Evolutionary conservation across 2,329 filamentous ascomycete species (phyloP).

Genomic region (Hypoxylon sp.): DNA sequence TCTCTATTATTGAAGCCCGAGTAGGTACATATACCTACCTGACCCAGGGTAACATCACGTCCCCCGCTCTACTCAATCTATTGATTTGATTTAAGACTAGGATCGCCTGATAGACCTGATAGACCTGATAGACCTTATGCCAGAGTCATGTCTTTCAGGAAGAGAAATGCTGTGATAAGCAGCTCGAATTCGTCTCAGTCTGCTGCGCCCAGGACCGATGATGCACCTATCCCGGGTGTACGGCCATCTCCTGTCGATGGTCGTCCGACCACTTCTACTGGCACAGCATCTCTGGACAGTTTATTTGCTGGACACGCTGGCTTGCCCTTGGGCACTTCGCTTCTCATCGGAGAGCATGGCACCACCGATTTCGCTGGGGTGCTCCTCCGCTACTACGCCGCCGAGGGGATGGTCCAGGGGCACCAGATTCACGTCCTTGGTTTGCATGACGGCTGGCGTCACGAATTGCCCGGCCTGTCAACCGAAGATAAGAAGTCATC

Average conservation of each 20-base stretch:
- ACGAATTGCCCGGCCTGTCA: slow-evolving; percentile 82
- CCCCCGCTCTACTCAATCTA: neutral
- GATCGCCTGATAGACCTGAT: neutral
- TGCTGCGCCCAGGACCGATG: slow-evolving; percentile 53
- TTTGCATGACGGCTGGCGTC: slow-evolving; percentile 81
- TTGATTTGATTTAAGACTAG: neutral
- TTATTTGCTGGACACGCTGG: slow-evolving; percentile 89
- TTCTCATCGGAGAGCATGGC: slow-evolving; percentile 88
- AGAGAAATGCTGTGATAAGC: slow-evolving; percentile 67
- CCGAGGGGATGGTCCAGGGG: slow-evolving; percentile 91
- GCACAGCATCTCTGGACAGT: slow-evolving; percentile 85
- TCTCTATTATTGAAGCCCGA: slow-evolving; percentile 15
- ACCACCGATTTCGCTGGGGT: slow-evolving; percentile 94
- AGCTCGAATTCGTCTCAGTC: slow-evolving; percentile 50
- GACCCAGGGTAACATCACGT: neutral
- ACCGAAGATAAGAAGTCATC: slow-evolving; percentile 56
- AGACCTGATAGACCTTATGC: neutral
- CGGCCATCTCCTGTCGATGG: slow-evolving; percentile 92
- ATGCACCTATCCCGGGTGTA: slow-evolving; percentile 63
- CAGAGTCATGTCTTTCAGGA: slow-evolving; percentile 69
- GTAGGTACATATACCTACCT: no score
- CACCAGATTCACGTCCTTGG: slow-evolving; percentile 90
- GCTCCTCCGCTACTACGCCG: slow-evolving; percentile 88
- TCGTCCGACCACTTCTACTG: slow-evolving; percentile 89
- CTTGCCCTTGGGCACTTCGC: slow-evolving; percentile 80